phyloP scores from a whole-genome alignment of 1,139 yeast genomes.

The Magnusiomyces clavatus region DNA sequence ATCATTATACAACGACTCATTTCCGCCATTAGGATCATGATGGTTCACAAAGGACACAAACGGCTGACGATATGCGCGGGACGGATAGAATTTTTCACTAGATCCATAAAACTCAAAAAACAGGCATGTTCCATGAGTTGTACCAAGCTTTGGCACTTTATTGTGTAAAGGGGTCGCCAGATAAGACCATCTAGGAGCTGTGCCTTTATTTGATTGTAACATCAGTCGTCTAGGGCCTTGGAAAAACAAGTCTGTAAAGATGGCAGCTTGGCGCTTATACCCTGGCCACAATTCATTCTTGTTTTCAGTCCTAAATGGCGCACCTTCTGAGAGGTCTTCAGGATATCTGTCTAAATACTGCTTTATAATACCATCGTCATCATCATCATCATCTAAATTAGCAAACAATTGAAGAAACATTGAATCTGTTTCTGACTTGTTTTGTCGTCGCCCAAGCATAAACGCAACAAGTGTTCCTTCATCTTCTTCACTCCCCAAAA shows the following conservation, averaged over 20 bases:
- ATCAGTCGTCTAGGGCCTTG: conserved; percentile 19
- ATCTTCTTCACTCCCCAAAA: conserved; percentile 21
- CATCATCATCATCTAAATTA: too few species aligned
- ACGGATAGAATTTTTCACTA: conserved; percentile 1
- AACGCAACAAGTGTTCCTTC: conserved; percentile 19
- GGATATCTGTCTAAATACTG: conserved; percentile 16
- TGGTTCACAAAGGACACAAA: conserved; percentile 19
- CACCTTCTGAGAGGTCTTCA: conserved; percentile 15
- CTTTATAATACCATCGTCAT: background rate
- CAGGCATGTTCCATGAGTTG: too few species aligned
- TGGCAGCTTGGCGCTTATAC: conserved; percentile 19
- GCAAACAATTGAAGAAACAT: background rate
- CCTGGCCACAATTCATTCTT: conserved; percentile 13
- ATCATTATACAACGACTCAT: too few species aligned
- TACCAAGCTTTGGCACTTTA: too few species aligned
- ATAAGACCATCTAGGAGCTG: too few species aligned
- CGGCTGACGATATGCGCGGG: conserved; percentile 16
- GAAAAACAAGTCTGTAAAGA: conserved; percentile 18
- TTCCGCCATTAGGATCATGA: conserved; percentile 15
- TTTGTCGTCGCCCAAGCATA: background rate
- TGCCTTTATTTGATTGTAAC: background rate
- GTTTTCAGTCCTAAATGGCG: conserved; percentile 20
- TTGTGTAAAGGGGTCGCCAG: too few species aligned
- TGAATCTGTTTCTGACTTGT: background rate
- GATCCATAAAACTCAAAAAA: too few species aligned